A percentile compares a stretch with the other conserved stretches of the same genome.
Evolutionary conservation across 2,329 filamentous ascomycete species (phyloP).

Genomic region (Capronia epimyces): DNA sequence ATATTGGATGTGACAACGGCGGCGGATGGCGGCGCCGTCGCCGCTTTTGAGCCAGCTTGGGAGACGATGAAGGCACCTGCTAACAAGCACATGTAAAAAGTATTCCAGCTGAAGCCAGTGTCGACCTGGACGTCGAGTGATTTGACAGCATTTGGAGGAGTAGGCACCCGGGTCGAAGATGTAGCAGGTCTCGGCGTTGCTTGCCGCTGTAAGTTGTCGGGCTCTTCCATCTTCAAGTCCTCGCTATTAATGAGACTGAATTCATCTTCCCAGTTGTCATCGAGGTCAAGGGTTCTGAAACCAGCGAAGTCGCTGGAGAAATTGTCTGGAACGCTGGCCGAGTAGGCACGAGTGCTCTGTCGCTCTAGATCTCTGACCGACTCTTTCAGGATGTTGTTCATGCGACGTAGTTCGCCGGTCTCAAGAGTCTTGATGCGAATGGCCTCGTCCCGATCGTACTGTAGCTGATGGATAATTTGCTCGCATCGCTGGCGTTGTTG

Average conservation of each 20-base stretch:
- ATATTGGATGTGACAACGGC: constrained; percentile 66
- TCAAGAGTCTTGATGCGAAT: constrained; percentile 83
- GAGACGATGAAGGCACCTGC: constrained; percentile 95
- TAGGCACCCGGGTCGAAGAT: constrained; percentile 1
- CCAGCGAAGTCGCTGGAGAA: constrained; percentile 68
- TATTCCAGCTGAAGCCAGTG: constrained; percentile 62
- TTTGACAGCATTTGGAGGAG: constrained; percentile 3
- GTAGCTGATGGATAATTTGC: constrained; percentile 68
- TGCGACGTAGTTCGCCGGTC: constrained; percentile 85
- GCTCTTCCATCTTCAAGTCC: constrained; percentile 56
- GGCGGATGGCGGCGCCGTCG: constrained; percentile 69
- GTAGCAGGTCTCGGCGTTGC: constrained; percentile 35
- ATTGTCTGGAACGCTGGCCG: constrained; percentile 35
- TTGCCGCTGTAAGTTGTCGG: constrained; percentile 42
- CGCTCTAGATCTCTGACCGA: constrained; percentile 47
- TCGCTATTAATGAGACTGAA: constrained; percentile 68
- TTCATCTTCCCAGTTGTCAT: constrained; percentile 74
- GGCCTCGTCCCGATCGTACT: constrained; percentile 86
- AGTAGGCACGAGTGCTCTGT: constrained; percentile 24
- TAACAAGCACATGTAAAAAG: constrained; percentile 88
- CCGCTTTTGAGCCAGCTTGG: constrained; percentile 60
- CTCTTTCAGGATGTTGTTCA: constrained; percentile 75
- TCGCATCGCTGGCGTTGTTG: constrained; percentile 68
- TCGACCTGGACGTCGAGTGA: constrained; percentile 46
- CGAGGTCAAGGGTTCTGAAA: constrained; percentile 79